These are phyloP conservation scores for Narthecium ossifragum DNA, from an alignment of 106 monocot genomes.

Conservation along the genomic window DNA sequence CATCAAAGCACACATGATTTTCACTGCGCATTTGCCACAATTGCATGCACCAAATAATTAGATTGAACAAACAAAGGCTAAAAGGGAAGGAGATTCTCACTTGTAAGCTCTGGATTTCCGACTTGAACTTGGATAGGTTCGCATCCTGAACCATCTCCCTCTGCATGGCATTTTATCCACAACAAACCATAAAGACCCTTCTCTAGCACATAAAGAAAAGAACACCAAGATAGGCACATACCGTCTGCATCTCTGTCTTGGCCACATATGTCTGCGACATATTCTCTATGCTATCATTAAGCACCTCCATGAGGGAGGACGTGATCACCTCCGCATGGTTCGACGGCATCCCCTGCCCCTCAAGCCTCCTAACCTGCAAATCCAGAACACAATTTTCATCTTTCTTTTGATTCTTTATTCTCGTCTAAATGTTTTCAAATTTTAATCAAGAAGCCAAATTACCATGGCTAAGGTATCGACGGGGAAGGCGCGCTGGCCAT, in stretches of 20 bases:
- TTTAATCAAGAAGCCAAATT: neutral
- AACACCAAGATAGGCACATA: neutral
- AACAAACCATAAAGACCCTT: neutral
- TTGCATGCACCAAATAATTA: too few species aligned
- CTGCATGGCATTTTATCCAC: conserved; percentile 3
- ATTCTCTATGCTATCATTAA: conserved; percentile 58
- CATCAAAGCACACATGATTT: too few species aligned
- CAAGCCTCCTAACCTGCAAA: conserved; percentile 56
- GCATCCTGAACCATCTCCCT: conserved; percentile 29
- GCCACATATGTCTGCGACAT: conserved; percentile 48
- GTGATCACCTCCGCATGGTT: conserved; percentile 68
- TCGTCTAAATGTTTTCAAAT: neutral
- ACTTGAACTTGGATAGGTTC: conserved; percentile 36
- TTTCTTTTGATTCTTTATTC: too few species aligned
- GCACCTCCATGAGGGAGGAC: conserved; percentile 43
- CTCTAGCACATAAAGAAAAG: neutral
- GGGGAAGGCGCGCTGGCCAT: conserved; percentile 44
- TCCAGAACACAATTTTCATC: neutral
- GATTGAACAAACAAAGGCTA: neutral
- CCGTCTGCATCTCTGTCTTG: conserved; percentile 52
- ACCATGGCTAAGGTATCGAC: conserved; percentile 61
- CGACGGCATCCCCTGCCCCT: conserved; percentile 43
- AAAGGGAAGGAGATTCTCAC: conserved; percentile 2
- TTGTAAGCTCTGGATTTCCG: conserved; percentile 29
- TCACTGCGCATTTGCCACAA: too few species aligned